Percentiles rank a stretch among this genome's conserved stretches.
phyloP scores from a whole-genome alignment of 2,329 filamentous ascomycete genomes.

The Fusarium piperis region DNA sequence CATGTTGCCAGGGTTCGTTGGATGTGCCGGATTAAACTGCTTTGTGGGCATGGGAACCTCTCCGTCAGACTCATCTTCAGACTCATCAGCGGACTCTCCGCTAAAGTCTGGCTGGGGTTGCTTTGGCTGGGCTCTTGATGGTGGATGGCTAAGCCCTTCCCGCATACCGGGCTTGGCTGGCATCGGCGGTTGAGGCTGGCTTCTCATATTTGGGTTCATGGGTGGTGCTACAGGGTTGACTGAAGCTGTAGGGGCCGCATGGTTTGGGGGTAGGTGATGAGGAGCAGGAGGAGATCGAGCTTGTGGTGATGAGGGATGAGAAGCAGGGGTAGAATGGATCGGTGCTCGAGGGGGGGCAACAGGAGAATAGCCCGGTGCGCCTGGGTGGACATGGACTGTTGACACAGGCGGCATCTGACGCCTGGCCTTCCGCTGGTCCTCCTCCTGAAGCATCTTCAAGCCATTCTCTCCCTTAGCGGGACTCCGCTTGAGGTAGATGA shows the following conservation, averaged over 20 bases:
- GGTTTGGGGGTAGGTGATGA: not conserved
- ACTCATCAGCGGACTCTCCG: not conserved
- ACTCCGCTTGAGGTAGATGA: conserved; percentile 56
- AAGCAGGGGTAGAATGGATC: not conserved
- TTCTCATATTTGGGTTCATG: conserved; percentile 2
- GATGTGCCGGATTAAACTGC: not conserved
- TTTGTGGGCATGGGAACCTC: not conserved
- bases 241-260: not conserved
- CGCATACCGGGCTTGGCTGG: not conserved
- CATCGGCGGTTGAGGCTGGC: not conserved
- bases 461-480: conserved; percentile 48
- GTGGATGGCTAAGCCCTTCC: not conserved
- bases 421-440: conserved; percentile 18
- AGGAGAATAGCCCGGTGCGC: conserved; percentile 1
- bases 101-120: not conserved
- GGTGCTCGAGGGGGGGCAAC: not conserved
- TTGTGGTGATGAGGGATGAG: not conserved
- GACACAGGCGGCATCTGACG: conserved; percentile 2
- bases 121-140: not conserved
- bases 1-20: not conserved
- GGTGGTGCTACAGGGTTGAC: not conserved
- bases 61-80: not conserved
- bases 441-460: conserved; percentile 40
- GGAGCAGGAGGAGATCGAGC: not conserved
- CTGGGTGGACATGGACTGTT: not conserved